phyloP scores from a whole-genome alignment of 495 filamentous ascomycete species.

The Daldinia grandis region DNA sequence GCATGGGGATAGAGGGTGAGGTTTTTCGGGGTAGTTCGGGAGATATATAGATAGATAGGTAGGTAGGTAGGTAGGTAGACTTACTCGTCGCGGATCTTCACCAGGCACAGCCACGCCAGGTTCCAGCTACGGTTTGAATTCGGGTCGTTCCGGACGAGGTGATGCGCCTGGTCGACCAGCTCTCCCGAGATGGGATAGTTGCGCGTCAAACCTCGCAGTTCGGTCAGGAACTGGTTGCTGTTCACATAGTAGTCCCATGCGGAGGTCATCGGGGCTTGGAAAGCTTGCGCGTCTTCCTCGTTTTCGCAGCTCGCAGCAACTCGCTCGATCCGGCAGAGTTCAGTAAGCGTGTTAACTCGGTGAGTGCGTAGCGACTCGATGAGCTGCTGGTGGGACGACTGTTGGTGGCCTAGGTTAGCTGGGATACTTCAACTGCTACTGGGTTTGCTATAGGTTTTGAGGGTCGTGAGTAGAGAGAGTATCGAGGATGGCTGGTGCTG shows the following conservation, averaged over 20 bases:
- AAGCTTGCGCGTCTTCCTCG: slow-evolving; percentile 64
- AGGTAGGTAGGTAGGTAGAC: no score
- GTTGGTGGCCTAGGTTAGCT: slow-evolving; percentile 10
- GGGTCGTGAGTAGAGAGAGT: neutral
- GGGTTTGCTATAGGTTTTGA: neutral
- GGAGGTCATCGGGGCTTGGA: slow-evolving; percentile 68
- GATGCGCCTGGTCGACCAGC: slow-evolving; percentile 72
- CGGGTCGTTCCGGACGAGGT: slow-evolving; percentile 69
- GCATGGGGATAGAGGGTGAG: neutral
- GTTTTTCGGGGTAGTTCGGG: neutral
- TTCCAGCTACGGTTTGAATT: slow-evolving; percentile 77
- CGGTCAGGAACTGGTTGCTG: slow-evolving; percentile 75
- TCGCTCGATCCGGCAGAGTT: slow-evolving; percentile 77
- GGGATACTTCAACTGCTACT: neutral
- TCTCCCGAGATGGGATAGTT: slow-evolving; percentile 78
- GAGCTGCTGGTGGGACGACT: slow-evolving; percentile 51
- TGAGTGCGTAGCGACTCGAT: slow-evolving; percentile 67
- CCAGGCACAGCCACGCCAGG: slow-evolving; percentile 76
- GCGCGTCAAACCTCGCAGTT: slow-evolving; percentile 72
- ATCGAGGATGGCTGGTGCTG: slow-evolving; percentile 2
- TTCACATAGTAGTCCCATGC: slow-evolving; percentile 80
- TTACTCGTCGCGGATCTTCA: slow-evolving; percentile 72
- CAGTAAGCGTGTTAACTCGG: slow-evolving; percentile 75
- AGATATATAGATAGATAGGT: no score
- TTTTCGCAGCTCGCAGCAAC: slow-evolving; percentile 63